A percentile compares a stretch with the other conserved stretches of the same genome.
Conservation (phyloP, 2,329 filamentous ascomycete genomes). For the Clarireedia hainanense region DNA sequence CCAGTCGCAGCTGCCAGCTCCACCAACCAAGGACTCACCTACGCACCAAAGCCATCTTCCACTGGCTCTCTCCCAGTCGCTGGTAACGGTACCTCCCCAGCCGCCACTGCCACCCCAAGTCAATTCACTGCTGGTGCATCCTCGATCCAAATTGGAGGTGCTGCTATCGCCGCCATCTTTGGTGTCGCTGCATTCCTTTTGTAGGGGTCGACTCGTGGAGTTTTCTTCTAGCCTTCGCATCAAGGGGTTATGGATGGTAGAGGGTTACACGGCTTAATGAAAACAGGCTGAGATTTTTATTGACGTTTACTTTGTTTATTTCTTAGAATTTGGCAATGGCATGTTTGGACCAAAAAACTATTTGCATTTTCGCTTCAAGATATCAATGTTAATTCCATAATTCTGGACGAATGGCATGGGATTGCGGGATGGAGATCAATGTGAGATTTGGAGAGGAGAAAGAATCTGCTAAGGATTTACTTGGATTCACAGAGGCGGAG, state of each 20-base stretch:
- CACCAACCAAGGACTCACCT: background rate
- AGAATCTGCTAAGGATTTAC: background rate
- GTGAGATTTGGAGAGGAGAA: background rate
- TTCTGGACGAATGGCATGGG: constrained; percentile 1
- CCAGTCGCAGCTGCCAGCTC: background rate
- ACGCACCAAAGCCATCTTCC: constrained; percentile 6
- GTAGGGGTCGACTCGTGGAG: constrained; percentile 21
- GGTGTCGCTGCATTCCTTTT: constrained; percentile 25
- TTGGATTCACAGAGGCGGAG: background rate
- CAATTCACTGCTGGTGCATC: constrained; percentile 5
- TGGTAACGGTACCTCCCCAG: constrained; percentile 5
- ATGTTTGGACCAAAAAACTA: constrained; percentile 3
- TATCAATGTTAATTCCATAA: background rate
- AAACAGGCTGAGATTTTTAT: constrained; percentile 7
- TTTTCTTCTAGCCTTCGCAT: constrained; percentile 14
- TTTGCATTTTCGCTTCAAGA: background rate
- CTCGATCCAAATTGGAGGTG: constrained; percentile 9
- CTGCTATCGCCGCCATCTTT: constrained; percentile 15
- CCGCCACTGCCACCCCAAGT: constrained; percentile 10
- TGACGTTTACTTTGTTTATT: constrained; percentile 10
- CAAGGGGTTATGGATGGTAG: constrained; percentile 17
- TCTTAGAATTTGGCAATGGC: constrained; percentile 1
- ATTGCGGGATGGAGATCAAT: background rate
- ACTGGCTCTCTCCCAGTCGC: constrained; percentile 1
- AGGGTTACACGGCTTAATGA: constrained; percentile 26